Percentiles rank a stretch among this genome's conserved stretches.
phyloP scores from a whole-genome alignment of 2,329 filamentous ascomycete genomes.

The Rhexocercosporidium sp. region DNA sequence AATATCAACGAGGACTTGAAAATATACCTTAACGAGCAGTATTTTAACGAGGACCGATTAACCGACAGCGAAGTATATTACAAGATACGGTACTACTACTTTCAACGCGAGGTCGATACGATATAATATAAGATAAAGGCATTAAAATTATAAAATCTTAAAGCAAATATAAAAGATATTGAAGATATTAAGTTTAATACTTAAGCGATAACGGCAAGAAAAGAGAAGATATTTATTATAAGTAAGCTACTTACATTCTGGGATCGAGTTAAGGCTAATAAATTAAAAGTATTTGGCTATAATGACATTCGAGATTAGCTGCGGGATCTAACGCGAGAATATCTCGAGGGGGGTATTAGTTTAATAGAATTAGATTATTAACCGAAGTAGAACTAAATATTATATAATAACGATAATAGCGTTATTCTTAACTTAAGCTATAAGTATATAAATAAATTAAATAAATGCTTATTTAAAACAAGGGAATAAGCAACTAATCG shows the following conservation, averaged over 20 bases:
- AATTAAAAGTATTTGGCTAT: conserved; percentile 11
- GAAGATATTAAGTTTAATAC: conserved; percentile 8
- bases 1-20: not conserved
- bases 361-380: conserved; percentile 16
- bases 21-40: not conserved
- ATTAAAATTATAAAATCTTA: conserved; percentile 8
- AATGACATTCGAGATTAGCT: conserved; percentile 9
- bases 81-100: no score
- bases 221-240: conserved; percentile 14
- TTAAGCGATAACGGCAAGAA: not conserved
- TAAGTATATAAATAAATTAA: not conserved
- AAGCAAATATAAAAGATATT: conserved; percentile 10
- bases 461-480: no score
- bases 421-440: conserved; percentile 4
- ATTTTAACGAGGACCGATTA: not conserved
- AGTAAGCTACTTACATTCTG: conserved; percentile 12
- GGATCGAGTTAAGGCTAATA: conserved; percentile 3
- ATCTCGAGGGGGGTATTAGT: conserved; percentile 14
- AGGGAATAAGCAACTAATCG: no score
- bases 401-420: not conserved
- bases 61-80: not conserved
- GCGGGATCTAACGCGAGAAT: conserved; percentile 11
- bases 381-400: conserved; percentile 5
- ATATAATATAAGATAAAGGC: conserved; percentile 13
- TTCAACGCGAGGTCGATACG: conserved; percentile 9